A percentile compares a stretch with the other conserved stretches of the same genome.
phyloP scores from a whole-genome alignment of 257 asterid genomes.

The Phtheirospermum japonicum region DNA sequence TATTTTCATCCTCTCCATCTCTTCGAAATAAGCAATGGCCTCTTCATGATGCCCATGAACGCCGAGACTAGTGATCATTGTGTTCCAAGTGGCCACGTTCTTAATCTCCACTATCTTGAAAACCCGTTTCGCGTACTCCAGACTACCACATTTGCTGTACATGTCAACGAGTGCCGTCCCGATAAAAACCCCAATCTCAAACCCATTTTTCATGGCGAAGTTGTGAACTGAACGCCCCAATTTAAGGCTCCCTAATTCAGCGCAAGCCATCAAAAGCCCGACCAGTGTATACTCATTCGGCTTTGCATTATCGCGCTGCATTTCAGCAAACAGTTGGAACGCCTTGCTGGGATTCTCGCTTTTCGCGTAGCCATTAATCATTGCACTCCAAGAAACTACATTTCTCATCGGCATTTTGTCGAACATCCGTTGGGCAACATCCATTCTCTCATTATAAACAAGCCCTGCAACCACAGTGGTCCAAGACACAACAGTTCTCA shows the following conservation, averaged over 20 bases:
- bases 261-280: conserved; percentile 40
- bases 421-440: conserved; percentile 40
- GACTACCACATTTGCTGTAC: conserved; percentile 60
- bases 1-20: conserved; percentile 42
- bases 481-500: conserved; percentile 56
- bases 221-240: conserved; percentile 47
- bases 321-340: conserved; percentile 37
- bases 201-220: conserved; percentile 43
- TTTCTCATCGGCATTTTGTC: conserved; percentile 47
- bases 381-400: conserved; percentile 52
- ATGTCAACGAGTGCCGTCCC: conserved; percentile 58
- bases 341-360: conserved; percentile 48
- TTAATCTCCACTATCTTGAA: conserved; percentile 41
- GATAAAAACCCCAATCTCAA: conserved; percentile 42
- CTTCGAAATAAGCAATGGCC: conserved; percentile 39
- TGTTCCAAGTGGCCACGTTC: conserved; percentile 48
- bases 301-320: conserved; percentile 33
- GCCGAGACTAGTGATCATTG: conserved; percentile 54
- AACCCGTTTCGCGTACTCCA: conserved; percentile 42
- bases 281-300: conserved; percentile 54
- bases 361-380: conserved; percentile 48
- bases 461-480: conserved; percentile 46
- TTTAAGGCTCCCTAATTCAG: conserved; percentile 38
- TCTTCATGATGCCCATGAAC: conserved; percentile 47
- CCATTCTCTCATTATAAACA: conserved; percentile 32